Percentiles rank a stretch among this genome's conserved stretches.
Evolutionary conservation across 306 rosid species (phyloP).

Genomic region (Prunus mira): DNA sequence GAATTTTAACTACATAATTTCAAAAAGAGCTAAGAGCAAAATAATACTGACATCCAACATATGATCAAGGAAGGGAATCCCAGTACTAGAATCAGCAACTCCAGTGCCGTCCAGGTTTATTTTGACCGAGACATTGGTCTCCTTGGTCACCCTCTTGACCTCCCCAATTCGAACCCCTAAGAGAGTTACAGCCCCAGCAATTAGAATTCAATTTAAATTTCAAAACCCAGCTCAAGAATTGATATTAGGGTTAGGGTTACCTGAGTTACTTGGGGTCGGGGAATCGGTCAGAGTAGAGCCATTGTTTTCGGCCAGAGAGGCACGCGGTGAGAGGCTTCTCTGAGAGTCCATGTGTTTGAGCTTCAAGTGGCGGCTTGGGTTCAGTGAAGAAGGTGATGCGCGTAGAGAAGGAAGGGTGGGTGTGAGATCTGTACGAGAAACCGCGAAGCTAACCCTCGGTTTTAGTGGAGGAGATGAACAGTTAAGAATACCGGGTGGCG

Average conservation of each 20-base stretch:
- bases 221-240: background rate
- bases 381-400: slow-evolving; percentile 29
- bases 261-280: slow-evolving; percentile 39
- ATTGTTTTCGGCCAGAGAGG: slow-evolving; percentile 43
- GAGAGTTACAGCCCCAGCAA: slow-evolving; percentile 11
- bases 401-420: slow-evolving; percentile 13
- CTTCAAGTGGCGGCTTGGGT: slow-evolving; percentile 21
- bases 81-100: slow-evolving; percentile 65
- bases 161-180: slow-evolving; percentile 79
- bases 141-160: slow-evolving; percentile 80
- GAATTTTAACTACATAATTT: background rate
- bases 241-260: slow-evolving; percentile 27
- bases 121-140: slow-evolving; percentile 80
- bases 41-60: slow-evolving; percentile 82
- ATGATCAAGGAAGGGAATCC: slow-evolving; percentile 96
- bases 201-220: background rate
- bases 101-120: slow-evolving; percentile 87
- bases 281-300: slow-evolving; percentile 36
- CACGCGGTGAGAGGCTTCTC: slow-evolving; percentile 24
- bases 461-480: slow-evolving; percentile 36
- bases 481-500: slow-evolving; percentile 38
- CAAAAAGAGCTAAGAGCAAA: background rate
- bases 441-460: slow-evolving; percentile 32
- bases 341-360: slow-evolving; percentile 29
- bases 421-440: slow-evolving; percentile 18